phyloP scores from a whole-genome alignment of 306 rosid genomes.

The Acmispon strigosus region DNA sequence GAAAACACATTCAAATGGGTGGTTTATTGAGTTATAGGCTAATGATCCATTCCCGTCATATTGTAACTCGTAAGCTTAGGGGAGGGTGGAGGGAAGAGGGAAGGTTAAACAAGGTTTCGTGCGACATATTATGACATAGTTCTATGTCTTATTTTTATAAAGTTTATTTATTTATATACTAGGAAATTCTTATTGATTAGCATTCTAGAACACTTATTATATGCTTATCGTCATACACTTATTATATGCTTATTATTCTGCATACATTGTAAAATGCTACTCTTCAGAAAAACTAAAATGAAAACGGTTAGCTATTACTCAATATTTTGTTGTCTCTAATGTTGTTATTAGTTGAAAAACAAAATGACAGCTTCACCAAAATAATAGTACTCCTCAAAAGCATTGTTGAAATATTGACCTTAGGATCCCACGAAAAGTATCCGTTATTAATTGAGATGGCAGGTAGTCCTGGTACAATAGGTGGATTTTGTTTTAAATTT shows the following conservation, averaged over 20 bases:
- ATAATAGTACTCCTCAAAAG: not conserved
- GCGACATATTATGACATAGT: no score
- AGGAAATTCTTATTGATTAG: no score
- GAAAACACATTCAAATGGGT: no score
- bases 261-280: not conserved
- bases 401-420: slow-evolving; percentile 36
- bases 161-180: no score
- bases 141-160: no score
- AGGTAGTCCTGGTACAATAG: slow-evolving; percentile 59
- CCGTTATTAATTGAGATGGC: slow-evolving; percentile 75
- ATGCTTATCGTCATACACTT: no score
- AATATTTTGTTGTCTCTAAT: not conserved
- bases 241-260: not conserved
- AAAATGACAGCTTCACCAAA: not conserved
- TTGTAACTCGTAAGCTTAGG: no score
- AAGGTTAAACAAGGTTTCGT: no score
- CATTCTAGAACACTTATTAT: no score
- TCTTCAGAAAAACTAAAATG: not conserved
- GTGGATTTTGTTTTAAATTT: slow-evolving; percentile 52
- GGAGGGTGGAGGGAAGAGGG: no score
- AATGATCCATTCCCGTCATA: no score
- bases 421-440: slow-evolving; percentile 71
- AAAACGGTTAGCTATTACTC: not conserved
- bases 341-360: not conserved
- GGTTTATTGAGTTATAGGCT: no score